phyloP scores from a whole-genome alignment of 1,284 basidiomycete species.

The Leccinum olivaceoglutinosum region DNA sequence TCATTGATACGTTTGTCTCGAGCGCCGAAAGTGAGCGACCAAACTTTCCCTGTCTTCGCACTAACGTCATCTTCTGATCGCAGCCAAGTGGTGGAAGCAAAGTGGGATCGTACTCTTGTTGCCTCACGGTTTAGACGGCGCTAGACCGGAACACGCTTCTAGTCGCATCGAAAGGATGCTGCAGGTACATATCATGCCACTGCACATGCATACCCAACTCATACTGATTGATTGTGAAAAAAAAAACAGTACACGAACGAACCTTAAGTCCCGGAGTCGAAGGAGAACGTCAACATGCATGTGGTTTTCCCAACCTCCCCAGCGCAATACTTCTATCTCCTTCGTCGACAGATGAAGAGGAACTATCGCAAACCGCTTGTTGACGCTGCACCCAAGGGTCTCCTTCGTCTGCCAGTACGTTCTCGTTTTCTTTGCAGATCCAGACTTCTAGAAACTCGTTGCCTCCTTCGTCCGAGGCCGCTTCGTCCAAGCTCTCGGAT shows the following conservation, averaged over 20 bases:
- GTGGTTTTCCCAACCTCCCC: conserved; percentile 84
- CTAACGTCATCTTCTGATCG: not conserved
- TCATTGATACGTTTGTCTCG: conserved; percentile 83
- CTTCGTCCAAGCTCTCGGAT: conserved; percentile 64
- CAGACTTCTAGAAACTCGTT: not conserved
- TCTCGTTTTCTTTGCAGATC: not conserved
- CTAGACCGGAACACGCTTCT: conserved; percentile 88
- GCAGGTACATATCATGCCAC: conserved; percentile 44
- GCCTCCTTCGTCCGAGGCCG: conserved; percentile 44
- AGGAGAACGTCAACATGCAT: conserved; percentile 69
- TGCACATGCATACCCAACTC: not conserved
- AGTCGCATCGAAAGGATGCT: conserved; percentile 83
- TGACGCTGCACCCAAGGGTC: conserved; percentile 78
- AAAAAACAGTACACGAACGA: conserved; percentile 63
- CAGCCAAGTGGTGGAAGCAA: conserved; percentile 92
- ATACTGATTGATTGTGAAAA: not conserved
- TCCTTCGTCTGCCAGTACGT: conserved; percentile 74
- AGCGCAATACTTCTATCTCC: conserved; percentile 85
- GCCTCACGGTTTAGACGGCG: conserved; percentile 84
- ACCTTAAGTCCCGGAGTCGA: conserved; percentile 38
- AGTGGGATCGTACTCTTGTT: conserved; percentile 84
- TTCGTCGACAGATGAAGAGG: conserved; percentile 76
- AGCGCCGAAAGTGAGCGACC: conserved; percentile 68
- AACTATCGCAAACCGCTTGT: conserved; percentile 84
- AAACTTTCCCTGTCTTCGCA: not conserved